phyloP scores from a whole-genome alignment of 202 grass and related monocot genomes.

The Schoenoplectus tabernaemontani region DNA sequence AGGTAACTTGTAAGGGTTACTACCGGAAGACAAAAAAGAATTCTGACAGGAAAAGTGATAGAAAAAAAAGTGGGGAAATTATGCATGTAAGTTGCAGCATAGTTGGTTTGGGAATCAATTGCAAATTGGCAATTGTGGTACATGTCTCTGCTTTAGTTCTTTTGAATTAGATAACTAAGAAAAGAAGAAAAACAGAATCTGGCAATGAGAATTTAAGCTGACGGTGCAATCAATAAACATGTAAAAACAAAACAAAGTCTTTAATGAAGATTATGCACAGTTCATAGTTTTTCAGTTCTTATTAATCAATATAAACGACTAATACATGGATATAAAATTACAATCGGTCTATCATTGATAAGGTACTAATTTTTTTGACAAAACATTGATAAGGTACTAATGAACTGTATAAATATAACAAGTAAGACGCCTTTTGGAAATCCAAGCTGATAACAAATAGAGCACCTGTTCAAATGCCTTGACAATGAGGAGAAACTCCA shows the following conservation, averaged over 20 bases:
- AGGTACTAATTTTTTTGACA: neutral
- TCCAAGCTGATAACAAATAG: too few relatives aligned
- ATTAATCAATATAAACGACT: too few relatives aligned
- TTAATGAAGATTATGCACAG: too few relatives aligned
- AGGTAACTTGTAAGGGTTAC: constrained; percentile 13
- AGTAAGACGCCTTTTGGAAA: too few relatives aligned
- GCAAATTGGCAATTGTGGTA: constrained; percentile 17
- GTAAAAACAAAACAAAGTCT: too few relatives aligned
- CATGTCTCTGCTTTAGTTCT: neutral
- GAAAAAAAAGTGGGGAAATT: neutral
- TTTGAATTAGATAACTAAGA: neutral
- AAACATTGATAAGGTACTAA: too few relatives aligned
- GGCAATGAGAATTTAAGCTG: too few relatives aligned
- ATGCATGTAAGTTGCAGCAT: constrained; percentile 20
- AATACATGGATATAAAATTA: too few relatives aligned
- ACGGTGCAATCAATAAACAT: too few relatives aligned
- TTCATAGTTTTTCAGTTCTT: too few relatives aligned
- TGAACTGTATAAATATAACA: neutral
- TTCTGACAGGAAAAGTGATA: neutral
- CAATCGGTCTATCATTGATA: neutral
- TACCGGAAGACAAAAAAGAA: constrained; percentile 23
- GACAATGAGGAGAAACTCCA: neutral
- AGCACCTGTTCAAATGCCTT: too few relatives aligned
- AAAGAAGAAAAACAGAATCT: neutral
- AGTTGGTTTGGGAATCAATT: constrained; percentile 18